Base-by-base conservation (phyloP, 768 basidiomycete genomes). In the Collybia nuda region DNA sequence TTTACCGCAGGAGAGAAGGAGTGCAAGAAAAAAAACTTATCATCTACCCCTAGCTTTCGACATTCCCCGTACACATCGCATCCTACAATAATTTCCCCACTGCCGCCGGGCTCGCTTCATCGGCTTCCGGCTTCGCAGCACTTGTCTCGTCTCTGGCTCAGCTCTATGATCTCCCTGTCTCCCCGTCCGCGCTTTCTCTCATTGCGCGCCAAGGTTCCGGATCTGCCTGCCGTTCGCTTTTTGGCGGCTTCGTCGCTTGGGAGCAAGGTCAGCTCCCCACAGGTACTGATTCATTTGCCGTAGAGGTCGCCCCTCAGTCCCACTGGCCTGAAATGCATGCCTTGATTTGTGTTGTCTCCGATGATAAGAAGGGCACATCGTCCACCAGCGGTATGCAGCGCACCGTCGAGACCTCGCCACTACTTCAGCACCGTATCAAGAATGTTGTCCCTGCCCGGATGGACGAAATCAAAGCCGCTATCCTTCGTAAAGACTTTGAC, bases 81-180 rank as follows among this genome's bases (percentile, higher is more conserved):
- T 98, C 96, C 6, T 86, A 84, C 73, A 99, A 99, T 80, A 98
- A 98, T 76, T 98, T 99, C 78, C 97, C 97, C 24, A 99, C 97
- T 12, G 97, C 97, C 12, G 97, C 97, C 0, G 97, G 97, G 3
- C 85, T 99, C 40, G 97, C 97, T 1, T 98, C 95, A 1, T 98
- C 95, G 28, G 97, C 97, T 0, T 92, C 94, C 0, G 97, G 97
- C 14, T 95, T 98, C 60, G 96, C 97, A 3, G 97, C 97, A 0
- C 87, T 99, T 36, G 89, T 93, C 22, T 79, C 88, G 11, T 97
- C 95, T 45, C 81, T 99, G 44, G 86, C 94, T 1, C 76, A 84
- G 8, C 85, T 98, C 56, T 98, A 97, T 75, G 58, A 73, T 7
- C 88, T 99, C 44, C 86, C 90, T 7, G 74, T 84, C 21, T 75